phyloP scores from a whole-genome alignment of 2,329 filamentous ascomycete species.

The Xylaria sp. region DNA sequence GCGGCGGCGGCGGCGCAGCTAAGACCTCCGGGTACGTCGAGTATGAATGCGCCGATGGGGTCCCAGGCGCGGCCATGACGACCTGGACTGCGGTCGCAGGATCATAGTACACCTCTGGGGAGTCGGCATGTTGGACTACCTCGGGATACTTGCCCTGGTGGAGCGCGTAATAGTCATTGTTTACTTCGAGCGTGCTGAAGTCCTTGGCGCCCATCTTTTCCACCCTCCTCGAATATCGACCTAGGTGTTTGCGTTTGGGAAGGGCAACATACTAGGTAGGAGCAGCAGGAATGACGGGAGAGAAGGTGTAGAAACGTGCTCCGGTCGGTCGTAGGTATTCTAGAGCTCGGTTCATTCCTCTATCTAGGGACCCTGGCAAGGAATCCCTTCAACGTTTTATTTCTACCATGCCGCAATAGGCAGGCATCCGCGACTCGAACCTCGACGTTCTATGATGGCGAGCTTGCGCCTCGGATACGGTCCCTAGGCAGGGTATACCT shows the following conservation, averaged over 20 bases:
- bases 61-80: not conserved
- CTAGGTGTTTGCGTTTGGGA: no score
- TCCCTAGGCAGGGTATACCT: no score
- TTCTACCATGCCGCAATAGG: not conserved
- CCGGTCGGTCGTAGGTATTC: no score
- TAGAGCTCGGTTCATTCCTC: no score
- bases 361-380: no score
- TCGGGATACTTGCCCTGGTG: slow-evolving; percentile 13
- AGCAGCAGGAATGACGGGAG: no score
- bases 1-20: no score
- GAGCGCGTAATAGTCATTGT: slow-evolving; percentile 5
- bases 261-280: no score
- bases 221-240: no score
- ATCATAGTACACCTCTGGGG: slow-evolving; percentile 12
- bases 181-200: slow-evolving; percentile 17
- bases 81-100: slow-evolving; percentile 6
- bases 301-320: no score
- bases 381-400: no score
- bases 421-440: not conserved
- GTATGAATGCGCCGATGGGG: slow-evolving; percentile 4
- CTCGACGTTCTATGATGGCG: not conserved
- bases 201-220: not conserved
- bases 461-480: not conserved
- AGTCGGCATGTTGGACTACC: slow-evolving; percentile 9
- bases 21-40: slow-evolving; percentile 13